Evolutionary conservation across 2,329 filamentous ascomycete genomes (phyloP).

Genomic region (Fusarium sarcochroum): DNA sequence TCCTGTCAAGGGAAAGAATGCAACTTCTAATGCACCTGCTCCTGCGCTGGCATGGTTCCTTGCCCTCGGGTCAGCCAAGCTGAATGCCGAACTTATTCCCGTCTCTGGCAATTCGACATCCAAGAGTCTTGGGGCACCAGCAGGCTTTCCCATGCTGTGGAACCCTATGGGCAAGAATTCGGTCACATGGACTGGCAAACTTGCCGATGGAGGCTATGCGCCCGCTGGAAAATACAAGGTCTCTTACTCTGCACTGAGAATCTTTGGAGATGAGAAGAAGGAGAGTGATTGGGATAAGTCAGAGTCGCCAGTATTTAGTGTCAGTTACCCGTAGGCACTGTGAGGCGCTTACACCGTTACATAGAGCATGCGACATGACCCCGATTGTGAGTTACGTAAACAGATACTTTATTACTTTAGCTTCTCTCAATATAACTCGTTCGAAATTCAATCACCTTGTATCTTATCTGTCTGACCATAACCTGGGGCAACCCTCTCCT

Average conservation of each 20-base stretch:
- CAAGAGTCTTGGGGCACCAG: slow-evolving; percentile 27
- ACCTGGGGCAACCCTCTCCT: too few relatives aligned
- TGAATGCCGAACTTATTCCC: slow-evolving; percentile 62
- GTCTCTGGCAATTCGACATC: slow-evolving; percentile 35
- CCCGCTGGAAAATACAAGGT: slow-evolving; percentile 66
- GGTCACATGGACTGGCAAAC: slow-evolving; percentile 60
- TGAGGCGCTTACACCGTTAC: neutral
- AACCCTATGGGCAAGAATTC: slow-evolving; percentile 42
- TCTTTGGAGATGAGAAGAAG: slow-evolving; percentile 64
- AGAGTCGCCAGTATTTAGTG: slow-evolving; percentile 59
- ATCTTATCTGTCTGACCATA: too few relatives aligned
- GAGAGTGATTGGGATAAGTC: slow-evolving; percentile 62
- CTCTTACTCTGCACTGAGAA: slow-evolving; percentile 62
- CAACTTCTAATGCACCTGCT: slow-evolving; percentile 45
- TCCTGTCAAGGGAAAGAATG: slow-evolving; percentile 55
- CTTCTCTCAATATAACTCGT: too few relatives aligned
- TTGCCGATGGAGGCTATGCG: slow-evolving; percentile 63
- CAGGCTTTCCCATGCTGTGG: slow-evolving; percentile 56
- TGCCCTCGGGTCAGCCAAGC: slow-evolving; percentile 60
- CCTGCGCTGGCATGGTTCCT: slow-evolving; percentile 59
- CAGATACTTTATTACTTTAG: too few relatives aligned
- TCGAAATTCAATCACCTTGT: too few relatives aligned
- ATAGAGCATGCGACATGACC: too few relatives aligned
- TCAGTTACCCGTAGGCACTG: slow-evolving; percentile 55
- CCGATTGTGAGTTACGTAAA: too few relatives aligned